These are phyloP conservation scores for Radiomyces spectabilis DNA, from an alignment of 192 early-diverging fungal species.

Conservation along the genomic window DNA sequence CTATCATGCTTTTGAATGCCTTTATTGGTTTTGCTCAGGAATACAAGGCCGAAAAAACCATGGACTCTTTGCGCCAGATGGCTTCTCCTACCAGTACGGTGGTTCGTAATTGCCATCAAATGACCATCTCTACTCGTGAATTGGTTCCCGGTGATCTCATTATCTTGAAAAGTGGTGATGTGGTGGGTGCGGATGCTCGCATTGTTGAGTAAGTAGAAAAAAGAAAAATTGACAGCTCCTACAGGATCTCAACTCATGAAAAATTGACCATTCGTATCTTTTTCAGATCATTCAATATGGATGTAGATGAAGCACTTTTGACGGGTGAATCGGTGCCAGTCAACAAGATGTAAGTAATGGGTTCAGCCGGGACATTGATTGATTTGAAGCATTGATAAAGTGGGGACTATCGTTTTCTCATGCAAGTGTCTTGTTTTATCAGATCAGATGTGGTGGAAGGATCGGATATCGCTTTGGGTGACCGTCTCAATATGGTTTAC, in stretches of 20 bases:
- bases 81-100: conserved; percentile 82
- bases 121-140: conserved; percentile 65
- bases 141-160: conserved; percentile 90
- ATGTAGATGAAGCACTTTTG: conserved; percentile 86
- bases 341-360: conserved; percentile 47
- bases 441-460: conserved; percentile 55
- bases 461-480: conserved; percentile 68
- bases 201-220: conserved; percentile 39
- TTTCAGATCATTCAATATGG: conserved; percentile 73
- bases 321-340: conserved; percentile 89
- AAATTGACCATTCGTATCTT: background rate
- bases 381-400: too few species aligned
- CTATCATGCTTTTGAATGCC: conserved; percentile 83
- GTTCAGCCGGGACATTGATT: too few species aligned
- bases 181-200: conserved; percentile 87
- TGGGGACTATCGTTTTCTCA: too few species aligned
- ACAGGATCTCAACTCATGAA: too few species aligned
- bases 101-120: conserved; percentile 72
- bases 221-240: too few species aligned
- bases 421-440: background rate
- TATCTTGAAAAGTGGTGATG: conserved; percentile 89
- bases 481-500: conserved; percentile 89
- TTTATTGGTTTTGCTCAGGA: conserved; percentile 93
- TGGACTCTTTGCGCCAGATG: conserved; percentile 88
- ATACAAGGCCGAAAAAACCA: conserved; percentile 88